Conservation (phyloP, 176 grass and related monocot genomes). For the Avena insularis region DNA sequence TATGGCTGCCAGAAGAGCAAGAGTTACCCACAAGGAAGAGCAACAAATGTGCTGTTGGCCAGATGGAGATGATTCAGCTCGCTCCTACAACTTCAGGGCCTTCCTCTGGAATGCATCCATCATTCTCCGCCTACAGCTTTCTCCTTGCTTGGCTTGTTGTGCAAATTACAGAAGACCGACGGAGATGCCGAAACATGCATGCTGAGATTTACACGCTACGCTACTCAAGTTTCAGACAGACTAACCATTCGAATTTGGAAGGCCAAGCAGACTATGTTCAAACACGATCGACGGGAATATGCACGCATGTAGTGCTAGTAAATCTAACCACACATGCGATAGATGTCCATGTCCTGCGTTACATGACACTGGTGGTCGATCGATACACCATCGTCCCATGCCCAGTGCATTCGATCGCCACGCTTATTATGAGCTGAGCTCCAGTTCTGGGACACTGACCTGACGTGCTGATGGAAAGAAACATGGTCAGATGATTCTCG, state of each 20-base stretch:
- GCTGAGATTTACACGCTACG: background rate
- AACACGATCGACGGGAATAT: background rate
- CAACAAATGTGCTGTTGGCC: background rate
- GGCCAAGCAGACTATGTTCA: background rate
- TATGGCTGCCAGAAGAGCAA: background rate
- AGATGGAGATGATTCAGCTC: background rate
- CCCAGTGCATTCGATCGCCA: background rate
- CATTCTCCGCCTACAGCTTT: too few relatives aligned
- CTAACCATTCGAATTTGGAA: background rate
- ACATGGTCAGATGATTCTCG: background rate
- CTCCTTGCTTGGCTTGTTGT: too few relatives aligned
- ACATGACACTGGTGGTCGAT: constrained; percentile 9
- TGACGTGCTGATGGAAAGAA: constrained; percentile 2
- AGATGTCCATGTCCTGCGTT: background rate
- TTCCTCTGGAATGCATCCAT: too few relatives aligned
- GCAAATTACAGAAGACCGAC: background rate
- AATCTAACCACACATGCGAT: too few relatives aligned
- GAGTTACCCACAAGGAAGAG: background rate
- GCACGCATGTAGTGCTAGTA: background rate
- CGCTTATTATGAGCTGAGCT: background rate
- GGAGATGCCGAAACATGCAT: background rate
- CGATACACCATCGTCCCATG: background rate
- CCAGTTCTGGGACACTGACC: background rate
- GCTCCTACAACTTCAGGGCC: background rate
- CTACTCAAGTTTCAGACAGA: background rate